Conservation (phyloP, 129 eudicot species). For the sunflower (Helianthus annuus) region HanXRQr2.0-SUNRISE NC_035447.2:77545125-77545624, state of each 20-base stretch:
- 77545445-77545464: conserved; percentile 49
- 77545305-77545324: conserved; percentile 68
- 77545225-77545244: conserved; percentile 58
- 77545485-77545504: too few species aligned
- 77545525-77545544: not conserved
- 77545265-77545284: conserved; percentile 59
- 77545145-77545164: not conserved
- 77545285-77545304: conserved; percentile 72
- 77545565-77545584: too few species aligned
- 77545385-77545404: conserved; percentile 69
- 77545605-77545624: too few species aligned
- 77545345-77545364: conserved; percentile 52
- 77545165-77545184: conserved; percentile 51
- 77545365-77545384: conserved; percentile 54
- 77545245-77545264: conserved; percentile 44
- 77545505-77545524: not conserved
- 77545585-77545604: too few species aligned
- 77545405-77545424: conserved; percentile 62
- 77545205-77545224: conserved; percentile 52
- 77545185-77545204: conserved; percentile 43
- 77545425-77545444: conserved; percentile 68
- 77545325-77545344: conserved; percentile 56
- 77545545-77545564: too few species aligned
- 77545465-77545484: conserved; percentile 25
- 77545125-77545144: not conserved